phyloP scores from a whole-genome alignment of 2,329 filamentous ascomycete species.

The Trichoderma sp. region DNA sequence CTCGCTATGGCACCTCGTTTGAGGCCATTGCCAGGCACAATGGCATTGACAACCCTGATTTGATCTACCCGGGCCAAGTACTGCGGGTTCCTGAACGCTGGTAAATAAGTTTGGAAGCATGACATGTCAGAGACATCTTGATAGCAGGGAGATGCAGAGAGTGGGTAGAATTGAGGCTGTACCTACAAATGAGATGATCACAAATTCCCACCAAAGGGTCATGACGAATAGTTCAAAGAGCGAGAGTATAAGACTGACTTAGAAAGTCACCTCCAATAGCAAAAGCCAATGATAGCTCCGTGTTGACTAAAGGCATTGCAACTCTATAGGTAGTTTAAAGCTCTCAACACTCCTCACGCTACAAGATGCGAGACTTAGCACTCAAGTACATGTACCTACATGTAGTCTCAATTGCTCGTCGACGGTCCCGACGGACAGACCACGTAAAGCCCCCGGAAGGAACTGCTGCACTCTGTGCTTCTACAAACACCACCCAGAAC shows the following conservation, averaged over 20 bases:
- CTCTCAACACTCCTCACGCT: too few relatives aligned
- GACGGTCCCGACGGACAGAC: too few relatives aligned
- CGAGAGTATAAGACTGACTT: not conserved
- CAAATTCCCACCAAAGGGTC: not conserved
- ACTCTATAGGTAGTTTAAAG: too few relatives aligned
- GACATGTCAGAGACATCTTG: too few relatives aligned
- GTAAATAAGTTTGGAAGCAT: not conserved
- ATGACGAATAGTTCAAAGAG: not conserved
- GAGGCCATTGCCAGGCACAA: conserved; percentile 41
- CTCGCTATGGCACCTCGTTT: conserved; percentile 32
- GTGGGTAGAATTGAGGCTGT: not conserved
- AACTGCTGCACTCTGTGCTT: too few relatives aligned
- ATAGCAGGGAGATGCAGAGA: not conserved
- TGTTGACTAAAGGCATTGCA: not conserved
- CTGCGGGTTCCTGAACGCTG: conserved; percentile 33
- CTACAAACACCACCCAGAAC: too few relatives aligned
- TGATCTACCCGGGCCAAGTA: conserved; percentile 43
- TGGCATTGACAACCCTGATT: conserved; percentile 39
- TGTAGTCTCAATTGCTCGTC: too few relatives aligned
- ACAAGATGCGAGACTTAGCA: too few relatives aligned
- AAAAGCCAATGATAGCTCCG: not conserved
- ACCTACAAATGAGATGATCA: not conserved
- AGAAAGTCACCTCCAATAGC: not conserved
- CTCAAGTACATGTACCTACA: too few relatives aligned
- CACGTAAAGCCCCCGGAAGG: too few relatives aligned